phyloP scores from a whole-genome alignment of 345 rosid species.

The Punica granatum region DNA sequence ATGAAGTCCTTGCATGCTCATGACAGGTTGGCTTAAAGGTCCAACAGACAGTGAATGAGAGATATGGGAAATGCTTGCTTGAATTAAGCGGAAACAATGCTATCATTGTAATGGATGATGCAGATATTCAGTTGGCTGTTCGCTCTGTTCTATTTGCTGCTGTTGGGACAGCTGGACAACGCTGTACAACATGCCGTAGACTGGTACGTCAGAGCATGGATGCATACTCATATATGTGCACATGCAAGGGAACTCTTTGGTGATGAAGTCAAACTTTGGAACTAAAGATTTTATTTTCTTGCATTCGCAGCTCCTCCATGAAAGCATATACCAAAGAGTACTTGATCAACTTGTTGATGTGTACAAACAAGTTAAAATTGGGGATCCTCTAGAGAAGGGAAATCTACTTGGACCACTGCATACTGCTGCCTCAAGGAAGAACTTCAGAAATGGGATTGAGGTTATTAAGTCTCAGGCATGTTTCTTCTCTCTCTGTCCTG shows the following conservation, averaged over 20 bases:
- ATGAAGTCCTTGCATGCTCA: constrained; percentile 6
- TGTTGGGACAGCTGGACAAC: constrained; percentile 98
- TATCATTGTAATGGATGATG: constrained; percentile 88
- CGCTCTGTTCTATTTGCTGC: constrained; percentile 91
- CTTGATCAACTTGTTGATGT: constrained; percentile 64
- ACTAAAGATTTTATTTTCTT: constrained; percentile 11
- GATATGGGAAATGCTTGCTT: constrained; percentile 90
- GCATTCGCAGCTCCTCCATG: constrained; percentile 69
- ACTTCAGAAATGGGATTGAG: constrained; percentile 76
- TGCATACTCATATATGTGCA: neutral
- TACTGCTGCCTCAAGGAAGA: constrained; percentile 64
- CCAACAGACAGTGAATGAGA: constrained; percentile 71
- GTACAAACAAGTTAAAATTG: constrained; percentile 88
- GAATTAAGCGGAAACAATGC: constrained; percentile 97
- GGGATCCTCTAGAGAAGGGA: constrained; percentile 82
- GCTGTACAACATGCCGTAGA: constrained; percentile 98
- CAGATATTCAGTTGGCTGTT: constrained; percentile 74
- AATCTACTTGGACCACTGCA: constrained; percentile 84
- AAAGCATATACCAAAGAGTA: constrained; percentile 58
- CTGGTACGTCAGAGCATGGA: constrained; percentile 45
- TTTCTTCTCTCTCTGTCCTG: constrained; percentile 1
- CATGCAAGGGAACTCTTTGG: neutral
- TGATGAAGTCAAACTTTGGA: neutral
- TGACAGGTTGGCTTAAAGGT: constrained; percentile 74
- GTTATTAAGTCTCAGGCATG: constrained; percentile 78